phyloP scores from a whole-genome alignment of 1,284 basidiomycete species.

The Exsudoporus floridanus region DNA sequence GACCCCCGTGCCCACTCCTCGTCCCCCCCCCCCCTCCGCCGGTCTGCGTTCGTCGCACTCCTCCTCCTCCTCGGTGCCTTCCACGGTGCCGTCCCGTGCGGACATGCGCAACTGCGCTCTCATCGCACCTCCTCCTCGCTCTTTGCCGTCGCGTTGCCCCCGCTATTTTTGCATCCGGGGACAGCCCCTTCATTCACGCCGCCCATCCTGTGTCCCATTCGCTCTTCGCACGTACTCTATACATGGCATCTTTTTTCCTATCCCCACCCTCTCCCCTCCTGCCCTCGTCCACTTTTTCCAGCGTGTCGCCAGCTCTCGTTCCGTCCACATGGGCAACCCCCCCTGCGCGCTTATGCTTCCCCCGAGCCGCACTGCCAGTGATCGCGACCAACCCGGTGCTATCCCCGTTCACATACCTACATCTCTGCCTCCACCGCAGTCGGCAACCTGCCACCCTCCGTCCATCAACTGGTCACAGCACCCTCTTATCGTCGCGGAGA shows the following conservation, averaged over 20 bases:
- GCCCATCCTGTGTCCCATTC: conserved; percentile 23
- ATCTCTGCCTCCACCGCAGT: background rate
- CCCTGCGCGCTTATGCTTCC: too few species aligned
- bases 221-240: conserved; percentile 10
- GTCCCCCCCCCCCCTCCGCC: conserved; percentile 8
- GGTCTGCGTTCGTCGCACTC: conserved; percentile 5
- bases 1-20: conserved; percentile 7
- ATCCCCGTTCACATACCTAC: conserved; percentile 2
- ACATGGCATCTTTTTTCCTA: too few species aligned
- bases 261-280: background rate
- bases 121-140: conserved; percentile 1
- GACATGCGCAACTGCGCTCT: conserved; percentile 18
- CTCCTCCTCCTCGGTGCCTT: conserved; percentile 7
- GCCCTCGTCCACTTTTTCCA: too few species aligned
- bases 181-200: too few species aligned
- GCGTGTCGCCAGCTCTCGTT: too few species aligned
- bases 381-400: conserved; percentile 15
- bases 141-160: background rate
- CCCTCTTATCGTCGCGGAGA: conserved; percentile 12
- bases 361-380: conserved; percentile 28
- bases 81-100: conserved; percentile 13
- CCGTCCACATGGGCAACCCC: too few species aligned
- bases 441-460: conserved; percentile 15
- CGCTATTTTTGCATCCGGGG: conserved; percentile 13
- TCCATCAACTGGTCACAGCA: conserved; percentile 2